Evolutionary conservation across 768 basidiomycete genomes (phyloP).

Genomic region (Leccinum variicolor): DNA sequence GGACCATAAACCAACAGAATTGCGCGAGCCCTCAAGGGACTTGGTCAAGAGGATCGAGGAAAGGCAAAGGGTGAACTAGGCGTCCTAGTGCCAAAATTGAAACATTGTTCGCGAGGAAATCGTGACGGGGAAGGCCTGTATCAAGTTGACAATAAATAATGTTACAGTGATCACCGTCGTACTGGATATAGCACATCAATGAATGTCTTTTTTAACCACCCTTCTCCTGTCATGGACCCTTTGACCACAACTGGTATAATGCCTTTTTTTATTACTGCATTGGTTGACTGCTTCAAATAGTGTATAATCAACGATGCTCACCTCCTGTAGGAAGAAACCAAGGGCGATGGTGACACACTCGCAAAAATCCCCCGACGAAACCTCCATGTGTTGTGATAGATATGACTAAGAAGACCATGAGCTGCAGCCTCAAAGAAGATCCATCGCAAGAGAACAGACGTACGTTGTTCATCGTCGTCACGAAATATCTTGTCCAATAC

Average conservation of each 20-base stretch:
- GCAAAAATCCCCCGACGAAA: conserved; percentile 55
- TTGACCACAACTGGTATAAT: conserved; percentile 27
- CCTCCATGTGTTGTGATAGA: conserved; percentile 67
- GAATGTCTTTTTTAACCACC: neutral
- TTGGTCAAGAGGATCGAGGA: neutral
- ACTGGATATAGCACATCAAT: neutral
- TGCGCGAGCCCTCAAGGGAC: neutral
- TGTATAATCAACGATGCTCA: conserved; percentile 27
- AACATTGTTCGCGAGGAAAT: neutral
- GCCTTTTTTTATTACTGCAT: conserved; percentile 7
- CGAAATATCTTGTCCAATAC: conserved; percentile 59
- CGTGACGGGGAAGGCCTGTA: neutral
- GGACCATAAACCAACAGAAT: neutral
- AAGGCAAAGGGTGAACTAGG: neutral
- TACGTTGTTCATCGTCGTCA: conserved; percentile 41
- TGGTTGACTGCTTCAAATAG: neutral
- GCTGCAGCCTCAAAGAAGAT: neutral
- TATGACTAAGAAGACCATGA: conserved; percentile 41
- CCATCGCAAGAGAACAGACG: neutral
- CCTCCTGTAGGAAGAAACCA: conserved; percentile 64
- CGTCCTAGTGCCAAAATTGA: neutral
- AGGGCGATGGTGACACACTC: conserved; percentile 38
- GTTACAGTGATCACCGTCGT: neutral
- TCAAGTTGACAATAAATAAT: neutral
- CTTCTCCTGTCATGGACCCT: neutral